Evolutionary conservation across 202 grass and related monocot genomes (phyloP), one percentile per base, ranked within the genome.

Genomic region (Schoenoplectus tabernaemontani): DNA sequence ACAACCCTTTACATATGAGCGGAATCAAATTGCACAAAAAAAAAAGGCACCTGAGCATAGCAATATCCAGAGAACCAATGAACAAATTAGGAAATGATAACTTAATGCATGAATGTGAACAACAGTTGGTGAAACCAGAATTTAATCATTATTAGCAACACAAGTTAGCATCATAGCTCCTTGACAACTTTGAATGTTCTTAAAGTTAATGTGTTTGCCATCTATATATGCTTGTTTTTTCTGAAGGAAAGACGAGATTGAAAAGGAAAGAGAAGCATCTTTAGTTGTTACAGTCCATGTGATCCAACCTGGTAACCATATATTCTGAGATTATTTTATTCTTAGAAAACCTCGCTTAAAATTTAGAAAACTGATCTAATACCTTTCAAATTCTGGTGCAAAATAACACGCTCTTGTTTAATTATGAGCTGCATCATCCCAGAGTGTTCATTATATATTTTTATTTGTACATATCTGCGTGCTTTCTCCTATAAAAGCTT

Each of bases 251-350:
- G 26, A 32, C 67, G 28, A 74, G 34, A 15, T 37, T 34, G 47
- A 75, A 28, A 75, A 75, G 8, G 44, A 74, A 32, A 74, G 42
- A 72, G 11, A 15, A 74, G 69, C 70, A 75, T 75, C 70, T 75
- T 75, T 20, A 47, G 70, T 75, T 75, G 70, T 46, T 75, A 36
- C 7, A 75, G 70, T 36, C 7, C 70, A 75, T 75, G 70, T 75
- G 70, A 75, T 75, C 70, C 70, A 54, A 53, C 48, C 70, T 50
- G 44, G 11, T 50, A 53, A 22, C 30, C 23, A 4, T 8, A 43
- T 26, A 46, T 69, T 69, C n/a, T 24, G 10, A 28, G 47, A 47
- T 15, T 71, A 71, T 71, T 26, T 47, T 48, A 36, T 71, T 71
- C 42, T 28, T 24, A 13, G 36, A 12, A 28, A 24, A 4, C 10